Conservation (phyloP, 2,329 filamentous ascomycete species). For the Phialophora macrospora region DNA sequence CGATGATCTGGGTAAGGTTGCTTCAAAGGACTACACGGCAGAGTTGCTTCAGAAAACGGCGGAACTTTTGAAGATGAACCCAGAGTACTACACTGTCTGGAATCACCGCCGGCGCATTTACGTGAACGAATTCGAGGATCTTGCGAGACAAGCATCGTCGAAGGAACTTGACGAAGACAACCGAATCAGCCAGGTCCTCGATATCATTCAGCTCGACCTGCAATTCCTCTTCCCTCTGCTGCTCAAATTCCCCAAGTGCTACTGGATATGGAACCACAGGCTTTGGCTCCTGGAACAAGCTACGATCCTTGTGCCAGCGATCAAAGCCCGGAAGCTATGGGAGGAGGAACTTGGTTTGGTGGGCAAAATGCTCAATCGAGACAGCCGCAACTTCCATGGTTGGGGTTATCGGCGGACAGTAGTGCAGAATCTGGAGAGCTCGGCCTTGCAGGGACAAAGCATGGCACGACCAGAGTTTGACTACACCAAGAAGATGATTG, state of each 20-base stretch:
- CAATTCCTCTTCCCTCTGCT: slow-evolving; percentile 83
- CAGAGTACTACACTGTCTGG: slow-evolving; percentile 57
- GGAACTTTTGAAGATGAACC: slow-evolving; percentile 52
- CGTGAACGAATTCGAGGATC: slow-evolving; percentile 36
- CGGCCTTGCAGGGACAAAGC: slow-evolving; percentile 58
- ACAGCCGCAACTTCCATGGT: slow-evolving; percentile 92
- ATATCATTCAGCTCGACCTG: slow-evolving; percentile 73
- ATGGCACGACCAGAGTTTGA: slow-evolving; percentile 81
- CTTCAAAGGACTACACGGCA: slow-evolving; percentile 48
- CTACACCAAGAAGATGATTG: slow-evolving; percentile 90
- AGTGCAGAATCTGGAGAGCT: slow-evolving; percentile 73
- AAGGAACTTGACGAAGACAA: slow-evolving; percentile 40
- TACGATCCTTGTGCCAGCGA: slow-evolving; percentile 64
- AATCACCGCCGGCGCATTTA: slow-evolving; percentile 66
- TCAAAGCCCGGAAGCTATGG: slow-evolving; percentile 72
- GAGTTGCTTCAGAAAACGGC: slow-evolving; percentile 52
- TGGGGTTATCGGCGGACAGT: slow-evolving; percentile 89
- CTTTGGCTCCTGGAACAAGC: slow-evolving; percentile 80
- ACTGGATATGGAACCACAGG: slow-evolving; percentile 99
- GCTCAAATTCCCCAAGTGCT: slow-evolving; percentile 89
- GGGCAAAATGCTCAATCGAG: slow-evolving; percentile 83
- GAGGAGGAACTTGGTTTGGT: slow-evolving; percentile 80
- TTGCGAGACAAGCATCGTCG: slow-evolving; percentile 32
- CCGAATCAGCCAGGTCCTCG: slow-evolving; percentile 47
- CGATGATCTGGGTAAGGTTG: slow-evolving; percentile 43